Base-by-base conservation (phyloP, 352 stramenopile species). In the Stephanocyclus meneghinianus region DNA sequence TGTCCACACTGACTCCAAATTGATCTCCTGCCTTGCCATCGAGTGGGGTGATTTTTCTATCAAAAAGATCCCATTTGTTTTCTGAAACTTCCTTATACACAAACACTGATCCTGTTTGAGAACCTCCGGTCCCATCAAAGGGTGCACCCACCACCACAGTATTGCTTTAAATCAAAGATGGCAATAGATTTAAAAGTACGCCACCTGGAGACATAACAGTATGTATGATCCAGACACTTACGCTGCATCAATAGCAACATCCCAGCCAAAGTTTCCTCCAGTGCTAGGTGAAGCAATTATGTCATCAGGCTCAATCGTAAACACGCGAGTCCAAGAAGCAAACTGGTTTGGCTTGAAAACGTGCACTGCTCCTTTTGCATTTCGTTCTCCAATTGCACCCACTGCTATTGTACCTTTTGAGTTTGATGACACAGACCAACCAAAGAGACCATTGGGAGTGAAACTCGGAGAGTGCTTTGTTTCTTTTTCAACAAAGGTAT, bases 221-320 rank as follows among this genome's bases (percentile, higher is more conserved):
- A 11, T 48, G 2, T 30, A 30, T 29, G 26, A 32, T 16, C 21
- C 5, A 45, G 32, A 63, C 3, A 63, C 60, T 57, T 10, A 68
- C 60, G 26, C 26, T 35, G 53, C 37, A 65, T 65, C 32, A 18
- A 74, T 45, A 29, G 51, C 51, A 16, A 74, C 51, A 66, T n/a
- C 13, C 66, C 66, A 74, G 42, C 66, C 66, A 74, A 74, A 74
- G 42, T 73, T 73, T 18, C 65, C 65, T 26, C 30, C 18, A 56
- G 51, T 62, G 32, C 6, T 29, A 5, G 37, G 65, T 21, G 55
- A 61, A 51, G n/a, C 15, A 32, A 51, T 59, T 21, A 65, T 37
- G 26, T 65, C 35, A 66, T 55, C 42, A 29, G 66, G 66, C 30
- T 18, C 35, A 16, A 74, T 37, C 37, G 35, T 64, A 10, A 21